phyloP scores from a whole-genome alignment of 176 grass and related monocot species.

The Carex littledalei region DNA sequence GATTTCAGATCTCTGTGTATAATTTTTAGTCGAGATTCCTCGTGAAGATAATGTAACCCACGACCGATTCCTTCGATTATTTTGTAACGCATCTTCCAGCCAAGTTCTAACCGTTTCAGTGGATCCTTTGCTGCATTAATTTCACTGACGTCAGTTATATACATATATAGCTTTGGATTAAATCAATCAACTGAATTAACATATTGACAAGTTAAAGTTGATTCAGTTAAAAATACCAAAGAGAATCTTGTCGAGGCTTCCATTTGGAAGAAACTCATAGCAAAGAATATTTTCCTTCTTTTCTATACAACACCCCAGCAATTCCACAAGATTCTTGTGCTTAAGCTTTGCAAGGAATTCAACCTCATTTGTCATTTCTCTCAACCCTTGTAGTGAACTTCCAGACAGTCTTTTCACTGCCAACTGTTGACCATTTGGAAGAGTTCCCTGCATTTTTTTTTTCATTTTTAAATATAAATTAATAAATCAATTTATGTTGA shows the following conservation, averaged over 20 bases:
- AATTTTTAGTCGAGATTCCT: slow-evolving; percentile 20
- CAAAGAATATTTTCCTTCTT: slow-evolving; percentile 21
- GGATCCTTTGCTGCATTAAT: neutral
- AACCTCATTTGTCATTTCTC: slow-evolving; percentile 24
- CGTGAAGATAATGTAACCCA: slow-evolving; percentile 12
- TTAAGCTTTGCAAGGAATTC: slow-evolving; percentile 16
- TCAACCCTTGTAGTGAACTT: neutral
- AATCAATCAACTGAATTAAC: neutral
- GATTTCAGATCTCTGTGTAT: slow-evolving; percentile 26
- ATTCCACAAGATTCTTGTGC: slow-evolving; percentile 23
- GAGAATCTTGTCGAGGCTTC: slow-evolving; percentile 19
- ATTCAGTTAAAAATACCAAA: slow-evolving; percentile 8
- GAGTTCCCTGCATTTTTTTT: neutral
- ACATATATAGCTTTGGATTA: neutral
- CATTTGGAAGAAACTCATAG: slow-evolving; percentile 19
- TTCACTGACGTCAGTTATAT: neutral
- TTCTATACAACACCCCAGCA: slow-evolving; percentile 20
- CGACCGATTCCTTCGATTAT: slow-evolving; percentile 13
- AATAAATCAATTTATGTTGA: neutral
- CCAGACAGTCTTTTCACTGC: slow-evolving; percentile 21
- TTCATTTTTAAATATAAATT: neutral
- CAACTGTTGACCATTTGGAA: slow-evolving; percentile 3
- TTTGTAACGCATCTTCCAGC: slow-evolving; percentile 18
- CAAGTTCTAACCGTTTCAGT: neutral
- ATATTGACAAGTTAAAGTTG: neutral